These are phyloP conservation scores for Claviceps maximensis DNA, from an alignment of 2,329 filamentous ascomycete genomes.

Conservation along the genomic window DNA sequence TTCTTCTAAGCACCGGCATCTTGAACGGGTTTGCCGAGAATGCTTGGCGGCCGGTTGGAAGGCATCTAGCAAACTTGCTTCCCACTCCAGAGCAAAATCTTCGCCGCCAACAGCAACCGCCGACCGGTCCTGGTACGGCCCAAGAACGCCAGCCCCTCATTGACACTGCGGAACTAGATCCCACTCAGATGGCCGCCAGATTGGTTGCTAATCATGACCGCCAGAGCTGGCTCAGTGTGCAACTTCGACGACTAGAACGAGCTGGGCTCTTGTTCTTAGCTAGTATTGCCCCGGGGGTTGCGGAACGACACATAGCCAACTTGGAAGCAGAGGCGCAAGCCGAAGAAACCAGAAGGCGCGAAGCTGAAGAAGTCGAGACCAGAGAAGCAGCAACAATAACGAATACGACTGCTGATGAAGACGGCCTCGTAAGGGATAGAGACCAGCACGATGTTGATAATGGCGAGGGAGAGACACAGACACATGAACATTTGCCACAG, in stretches of 20 bases:
- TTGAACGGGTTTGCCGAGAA: constrained; percentile 42
- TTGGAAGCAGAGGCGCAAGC: constrained; percentile 38
- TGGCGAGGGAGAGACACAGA: background rate
- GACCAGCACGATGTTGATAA: background rate
- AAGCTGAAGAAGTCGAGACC: constrained; percentile 25
- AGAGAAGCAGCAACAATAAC: constrained; percentile 8
- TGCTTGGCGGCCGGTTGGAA: constrained; percentile 41
- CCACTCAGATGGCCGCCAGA: constrained; percentile 39
- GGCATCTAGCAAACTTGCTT: constrained; percentile 46
- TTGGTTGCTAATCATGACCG: constrained; percentile 30
- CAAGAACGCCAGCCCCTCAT: constrained; percentile 14
- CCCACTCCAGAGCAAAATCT: constrained; percentile 30
- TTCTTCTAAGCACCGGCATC: constrained; percentile 46
- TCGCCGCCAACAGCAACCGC: constrained; percentile 8
- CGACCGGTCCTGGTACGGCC: constrained; percentile 11
- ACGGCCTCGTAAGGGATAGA: background rate
- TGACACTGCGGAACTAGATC: constrained; percentile 25
- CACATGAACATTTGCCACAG: constrained; percentile 2
- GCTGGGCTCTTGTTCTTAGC: constrained; percentile 50
- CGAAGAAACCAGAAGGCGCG: constrained; percentile 27
- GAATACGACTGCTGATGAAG: constrained; percentile 2
- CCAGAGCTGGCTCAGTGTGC: constrained; percentile 21
- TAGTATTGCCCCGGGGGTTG: constrained; percentile 52
- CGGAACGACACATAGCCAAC: constrained; percentile 50
- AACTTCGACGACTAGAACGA: constrained; percentile 42